Base-by-base conservation (phyloP, 2,329 filamentous ascomycete species). In the Coniella lustricola region DNA sequence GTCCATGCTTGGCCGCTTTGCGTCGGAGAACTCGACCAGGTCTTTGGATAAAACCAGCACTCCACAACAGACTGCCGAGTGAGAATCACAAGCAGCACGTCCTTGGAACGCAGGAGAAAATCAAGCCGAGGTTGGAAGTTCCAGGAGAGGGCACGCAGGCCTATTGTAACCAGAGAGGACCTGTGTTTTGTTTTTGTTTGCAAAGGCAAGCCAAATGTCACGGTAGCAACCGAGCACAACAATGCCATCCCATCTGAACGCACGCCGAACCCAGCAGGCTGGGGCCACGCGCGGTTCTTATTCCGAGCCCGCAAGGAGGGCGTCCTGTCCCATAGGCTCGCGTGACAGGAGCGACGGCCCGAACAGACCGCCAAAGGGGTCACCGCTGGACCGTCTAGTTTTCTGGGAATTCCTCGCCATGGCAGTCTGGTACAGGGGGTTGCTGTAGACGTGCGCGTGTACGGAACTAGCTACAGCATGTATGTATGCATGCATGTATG, bases 311-410 rank as follows among this genome's bases (percentile, higher is more conserved):
- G 7, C 3, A 34, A 17, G 33, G 35, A 13, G 31, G 39, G 17
- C 10, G 39, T 33, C 16, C 38, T 16, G 25, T 31, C 33, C 33
- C 20, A 44, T 36, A 16, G 14, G 42, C 16, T 17, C 47, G 37
- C 38, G 33, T 39, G 29, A 34, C 46, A 49, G 50, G 50, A 37
- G 18, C 25, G 34, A 8, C 50, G 50, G 50, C 46, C 50, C 50
- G 50, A 18, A 34, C 13, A 34, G 14, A 35, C 50, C 47, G 50
- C 31, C 36, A 52, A 43, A 41, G n/a, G 10, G 25, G 25, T 5
- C 25, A 5, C 25, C 5, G 25, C 25, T 29, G 25, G 25, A n/a
- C n/a, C 25, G 25, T 29, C n/a, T 29, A 5, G 25, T 29, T 10
- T 10, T 29, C 5, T 29, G 5, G 25, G 10, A 5, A 29, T 29